These are phyloP conservation scores for Diaporthe citrichinensis DNA, from an alignment of 2,329 filamentous ascomycete species.

Conservation along the genomic window DNA sequence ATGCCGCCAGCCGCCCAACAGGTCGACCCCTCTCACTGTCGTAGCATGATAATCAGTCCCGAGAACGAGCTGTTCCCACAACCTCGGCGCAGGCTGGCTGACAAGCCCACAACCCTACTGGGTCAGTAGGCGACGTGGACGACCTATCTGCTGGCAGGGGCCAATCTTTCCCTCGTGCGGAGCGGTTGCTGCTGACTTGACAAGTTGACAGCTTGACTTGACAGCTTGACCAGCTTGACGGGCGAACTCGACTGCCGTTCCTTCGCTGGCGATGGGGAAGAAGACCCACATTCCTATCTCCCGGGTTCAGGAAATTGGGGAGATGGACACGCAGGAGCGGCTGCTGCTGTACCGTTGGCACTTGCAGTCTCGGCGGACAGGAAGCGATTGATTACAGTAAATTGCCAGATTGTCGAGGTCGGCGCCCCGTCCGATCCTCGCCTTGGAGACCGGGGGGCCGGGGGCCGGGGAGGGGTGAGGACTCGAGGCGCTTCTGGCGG, in stretches of 20 bases:
- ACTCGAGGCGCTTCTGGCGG: slow-evolving; percentile 20
- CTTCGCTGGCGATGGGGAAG: slow-evolving; percentile 24
- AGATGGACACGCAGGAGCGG: slow-evolving; percentile 1
- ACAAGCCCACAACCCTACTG: neutral
- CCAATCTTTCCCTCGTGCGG: neutral
- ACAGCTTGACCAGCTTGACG: slow-evolving; percentile 4
- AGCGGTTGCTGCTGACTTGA: neutral
- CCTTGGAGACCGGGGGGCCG: slow-evolving; percentile 8
- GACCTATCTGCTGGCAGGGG: neutral
- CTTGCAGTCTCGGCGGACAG: slow-evolving; percentile 1
- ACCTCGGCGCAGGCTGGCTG: slow-evolving; percentile 7
- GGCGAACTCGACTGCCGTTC: neutral
- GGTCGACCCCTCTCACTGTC: neutral
- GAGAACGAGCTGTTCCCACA: slow-evolving; percentile 15
- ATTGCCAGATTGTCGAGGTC: slow-evolving; percentile 28
- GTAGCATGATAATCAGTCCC: neutral
- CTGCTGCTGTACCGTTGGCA: neutral
- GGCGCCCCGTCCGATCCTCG: slow-evolving; percentile 25
- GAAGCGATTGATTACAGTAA: neutral
- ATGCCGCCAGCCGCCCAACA: neutral
- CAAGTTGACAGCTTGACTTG: neutral
- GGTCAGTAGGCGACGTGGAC: slow-evolving; percentile 23
- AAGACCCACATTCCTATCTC: neutral
- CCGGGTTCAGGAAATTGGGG: neutral
- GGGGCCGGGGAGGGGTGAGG: neutral